These are phyloP conservation scores for Fusarium paranaense DNA, from an alignment of 2,329 filamentous ascomycete species.

Conservation along the genomic window DNA sequence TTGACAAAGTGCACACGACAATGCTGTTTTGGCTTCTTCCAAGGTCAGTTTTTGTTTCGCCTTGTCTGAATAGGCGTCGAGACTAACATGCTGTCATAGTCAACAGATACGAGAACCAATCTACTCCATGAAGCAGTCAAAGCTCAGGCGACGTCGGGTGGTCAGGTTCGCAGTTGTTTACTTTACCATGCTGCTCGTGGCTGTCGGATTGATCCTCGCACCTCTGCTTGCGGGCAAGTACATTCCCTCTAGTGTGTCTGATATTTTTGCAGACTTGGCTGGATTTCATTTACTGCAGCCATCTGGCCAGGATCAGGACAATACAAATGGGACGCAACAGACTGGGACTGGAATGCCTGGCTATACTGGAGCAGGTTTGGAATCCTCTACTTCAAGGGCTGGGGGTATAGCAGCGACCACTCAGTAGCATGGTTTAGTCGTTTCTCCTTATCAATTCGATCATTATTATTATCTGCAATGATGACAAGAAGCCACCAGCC, in stretches of 20 bases:
- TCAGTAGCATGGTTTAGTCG: neutral
- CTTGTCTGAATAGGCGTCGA: neutral
- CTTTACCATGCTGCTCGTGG: neutral
- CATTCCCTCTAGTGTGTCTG: neutral
- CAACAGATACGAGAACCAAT: neutral
- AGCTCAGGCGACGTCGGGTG: neutral
- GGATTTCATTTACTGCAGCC: neutral
- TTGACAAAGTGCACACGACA: neutral
- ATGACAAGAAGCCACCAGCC: too few relatives aligned
- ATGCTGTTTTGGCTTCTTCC: constrained; percentile 3
- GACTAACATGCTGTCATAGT: neutral
- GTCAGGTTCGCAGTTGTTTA: neutral
- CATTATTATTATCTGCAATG: too few relatives aligned
- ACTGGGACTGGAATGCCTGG: neutral
- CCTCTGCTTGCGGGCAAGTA: neutral
- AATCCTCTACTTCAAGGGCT: neutral
- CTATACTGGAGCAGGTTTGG: neutral
- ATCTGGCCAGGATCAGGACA: neutral
- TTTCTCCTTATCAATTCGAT: neutral
- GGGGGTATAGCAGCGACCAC: neutral
- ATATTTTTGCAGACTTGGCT: neutral
- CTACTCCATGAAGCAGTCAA: neutral
- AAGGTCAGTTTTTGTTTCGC: neutral
- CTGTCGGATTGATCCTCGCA: neutral
- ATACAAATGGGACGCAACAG: neutral